Evolutionary conservation across 495 filamentous ascomycete species (phyloP).

Genomic region (Penicillium longicatenatum): DNA sequence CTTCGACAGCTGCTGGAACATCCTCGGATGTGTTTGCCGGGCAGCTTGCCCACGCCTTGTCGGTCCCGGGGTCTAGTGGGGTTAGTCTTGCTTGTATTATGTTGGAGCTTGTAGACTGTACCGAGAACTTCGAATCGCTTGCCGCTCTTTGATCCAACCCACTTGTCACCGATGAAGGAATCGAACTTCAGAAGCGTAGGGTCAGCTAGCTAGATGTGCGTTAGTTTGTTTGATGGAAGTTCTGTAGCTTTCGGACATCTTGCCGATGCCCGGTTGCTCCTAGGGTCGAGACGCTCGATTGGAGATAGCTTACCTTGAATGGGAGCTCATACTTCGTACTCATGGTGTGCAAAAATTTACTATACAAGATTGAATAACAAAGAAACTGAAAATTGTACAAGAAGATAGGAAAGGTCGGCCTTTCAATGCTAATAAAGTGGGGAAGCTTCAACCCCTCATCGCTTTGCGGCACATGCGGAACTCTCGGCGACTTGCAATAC

Average conservation of each 20-base stretch:
- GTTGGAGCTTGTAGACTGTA: slow-evolving; percentile 18
- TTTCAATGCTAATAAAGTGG: neutral
- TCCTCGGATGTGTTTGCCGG: slow-evolving; percentile 62
- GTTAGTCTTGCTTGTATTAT: neutral
- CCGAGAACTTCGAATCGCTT: slow-evolving; percentile 68
- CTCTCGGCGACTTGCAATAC: slow-evolving; percentile 1
- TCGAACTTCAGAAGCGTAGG: slow-evolving; percentile 60
- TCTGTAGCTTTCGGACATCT: slow-evolving; percentile 16
- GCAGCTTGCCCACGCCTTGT: slow-evolving; percentile 63
- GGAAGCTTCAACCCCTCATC: neutral
- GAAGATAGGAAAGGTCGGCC: neutral
- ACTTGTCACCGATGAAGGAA: slow-evolving; percentile 62
- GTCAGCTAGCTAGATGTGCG: slow-evolving; percentile 51
- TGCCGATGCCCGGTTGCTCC: slow-evolving; percentile 8
- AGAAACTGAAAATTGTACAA: neutral
- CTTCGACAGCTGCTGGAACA: slow-evolving; percentile 59
- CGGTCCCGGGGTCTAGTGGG: slow-evolving; percentile 62
- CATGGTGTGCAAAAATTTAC: slow-evolving; percentile 20
- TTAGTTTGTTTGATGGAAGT: neutral
- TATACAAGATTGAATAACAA: neutral
- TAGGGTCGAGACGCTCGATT: neutral
- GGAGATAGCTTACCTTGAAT: slow-evolving; percentile 35
- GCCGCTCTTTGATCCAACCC: slow-evolving; percentile 62
- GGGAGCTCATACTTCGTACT: slow-evolving; percentile 40
- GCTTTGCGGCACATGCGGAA: neutral